These are phyloP conservation scores for Hanseniaspora sp. DNA, from an alignment of 1,139 yeast genomes.

Conservation along the genomic window DNA sequence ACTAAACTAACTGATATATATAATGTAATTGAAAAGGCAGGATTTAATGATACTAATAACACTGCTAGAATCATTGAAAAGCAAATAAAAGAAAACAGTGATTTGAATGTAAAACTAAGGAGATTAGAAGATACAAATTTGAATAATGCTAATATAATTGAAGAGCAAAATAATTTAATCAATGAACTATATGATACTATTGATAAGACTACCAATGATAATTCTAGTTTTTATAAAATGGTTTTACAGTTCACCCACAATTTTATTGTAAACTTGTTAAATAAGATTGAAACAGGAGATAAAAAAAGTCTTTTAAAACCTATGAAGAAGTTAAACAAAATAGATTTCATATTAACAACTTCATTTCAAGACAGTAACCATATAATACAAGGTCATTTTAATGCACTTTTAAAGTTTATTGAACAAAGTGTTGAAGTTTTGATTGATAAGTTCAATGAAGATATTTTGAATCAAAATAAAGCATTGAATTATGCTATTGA, in stretches of 20 bases:
- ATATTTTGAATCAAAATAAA: conserved; percentile 3
- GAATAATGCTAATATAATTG: background rate
- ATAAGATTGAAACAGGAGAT: conserved; percentile 8
- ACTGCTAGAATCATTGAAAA: background rate
- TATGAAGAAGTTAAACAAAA: conserved; percentile 4
- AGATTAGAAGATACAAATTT: background rate
- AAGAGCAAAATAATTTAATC: background rate
- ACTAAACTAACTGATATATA: background rate
- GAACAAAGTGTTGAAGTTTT: conserved; percentile 9
- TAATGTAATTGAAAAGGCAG: background rate
- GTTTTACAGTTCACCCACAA: background rate
- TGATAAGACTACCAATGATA: background rate
- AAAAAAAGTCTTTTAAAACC: conserved; percentile 2
- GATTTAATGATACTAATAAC: background rate
- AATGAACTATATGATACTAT: background rate
- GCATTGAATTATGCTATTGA: background rate
- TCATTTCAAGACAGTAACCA: background rate
- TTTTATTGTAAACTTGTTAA: background rate
- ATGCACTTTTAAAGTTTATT: conserved; percentile 7
- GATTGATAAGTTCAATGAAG: conserved; percentile 4
- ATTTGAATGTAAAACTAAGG: background rate
- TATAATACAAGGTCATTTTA: background rate
- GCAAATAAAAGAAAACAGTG: background rate
- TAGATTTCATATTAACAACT: background rate
- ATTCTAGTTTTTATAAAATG: background rate